Evolutionary conservation across 1,284 basidiomycete genomes (phyloP), one percentile per base, ranked within the genome.

Genomic region (Papiliotrema laurentii): DNA sequence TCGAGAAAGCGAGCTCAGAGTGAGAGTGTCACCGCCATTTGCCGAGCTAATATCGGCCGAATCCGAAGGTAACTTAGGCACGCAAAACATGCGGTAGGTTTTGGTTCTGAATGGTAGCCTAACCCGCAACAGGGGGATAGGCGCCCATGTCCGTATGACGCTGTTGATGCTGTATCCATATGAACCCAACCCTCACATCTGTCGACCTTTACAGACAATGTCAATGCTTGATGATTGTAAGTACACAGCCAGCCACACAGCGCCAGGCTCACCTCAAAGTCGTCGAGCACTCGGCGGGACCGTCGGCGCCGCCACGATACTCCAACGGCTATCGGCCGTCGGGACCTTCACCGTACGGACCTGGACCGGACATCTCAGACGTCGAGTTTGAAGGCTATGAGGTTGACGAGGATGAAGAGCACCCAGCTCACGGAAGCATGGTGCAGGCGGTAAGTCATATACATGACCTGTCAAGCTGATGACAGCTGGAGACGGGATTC

Each of bases 321-420:
- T 42, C 55, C 6, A 50, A 47, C 9, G 49, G 43, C 39, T 50
- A 58, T 51, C 37, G 55, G 7, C 50, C 2, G 64, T 73, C 2
- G 72, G 69, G 68, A 37, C 71, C 73, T 7, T 56, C 69, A 14
- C 72, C 75, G 43, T 66, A 71, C 38, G 63, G 72, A 2, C 42
- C 18, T 45, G 40, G 40, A 3, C 19, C 43, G 2, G 78, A 80
- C 1, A 70, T 82, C 21, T 79, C 81, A 5, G 72, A 81, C 36
- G 73, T 91, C 28, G 82, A 86, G 47, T 91, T 87, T 63, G 86
- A 93, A 66, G 90, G 89, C 11, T 93, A 90, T 63, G 90, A 93
- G 71, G 80, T 81, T 21, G 82, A 82, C 22, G 79, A 82, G 4
- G 79, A 80, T 56, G 79, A 79, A 27, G 66, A 69, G 33, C 55